phyloP scores from a whole-genome alignment of 345 rosid species.

The Melaleuca quinquenervia region DNA sequence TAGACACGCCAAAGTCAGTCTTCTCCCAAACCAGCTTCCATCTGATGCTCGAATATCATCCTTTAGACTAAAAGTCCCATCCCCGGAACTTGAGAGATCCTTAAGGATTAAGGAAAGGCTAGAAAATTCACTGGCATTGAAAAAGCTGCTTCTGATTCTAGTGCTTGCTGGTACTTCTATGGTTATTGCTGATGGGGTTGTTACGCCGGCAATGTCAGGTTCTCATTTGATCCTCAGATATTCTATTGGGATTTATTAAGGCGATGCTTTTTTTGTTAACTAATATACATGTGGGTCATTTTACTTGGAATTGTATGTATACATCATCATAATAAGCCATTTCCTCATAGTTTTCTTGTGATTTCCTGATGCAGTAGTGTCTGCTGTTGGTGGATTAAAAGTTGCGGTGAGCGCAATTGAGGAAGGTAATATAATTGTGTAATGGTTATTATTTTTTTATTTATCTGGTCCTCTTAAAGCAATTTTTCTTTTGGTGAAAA shows the following conservation, averaged over 20 bases:
- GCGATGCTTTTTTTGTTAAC: not conserved
- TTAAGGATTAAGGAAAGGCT: conserved; percentile 90
- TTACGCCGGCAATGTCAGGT: conserved; percentile 99
- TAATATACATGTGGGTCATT: not conserved
- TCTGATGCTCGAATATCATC: conserved; percentile 95
- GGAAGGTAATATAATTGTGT: conserved; percentile 40
- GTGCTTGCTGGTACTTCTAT: conserved; percentile 97
- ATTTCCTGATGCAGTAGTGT: conserved; percentile 57
- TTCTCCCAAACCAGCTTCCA: conserved; percentile 94
- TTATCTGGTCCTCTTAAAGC: not conserved
- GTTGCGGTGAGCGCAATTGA: conserved; percentile 67
- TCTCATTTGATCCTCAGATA: conserved; percentile 6
- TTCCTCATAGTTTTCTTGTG: not conserved
- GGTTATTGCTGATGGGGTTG: conserved; percentile 97
- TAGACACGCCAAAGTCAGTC: conserved; percentile 94
- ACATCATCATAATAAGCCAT: not conserved
- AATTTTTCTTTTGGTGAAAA: not conserved
- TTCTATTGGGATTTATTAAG: not conserved
- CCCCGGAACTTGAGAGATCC: conserved; percentile 96
- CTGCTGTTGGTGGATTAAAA: conserved; percentile 95
- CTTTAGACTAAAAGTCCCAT: conserved; percentile 94
- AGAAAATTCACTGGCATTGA: conserved; percentile 61
- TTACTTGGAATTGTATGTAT: not conserved
- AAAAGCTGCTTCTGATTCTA: conserved; percentile 69
- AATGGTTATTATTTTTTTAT: not conserved